Evolutionary conservation across 306 rosid species (phyloP), one percentile per base, ranked within the genome.

Genomic region (Biancaea sappan): DNA sequence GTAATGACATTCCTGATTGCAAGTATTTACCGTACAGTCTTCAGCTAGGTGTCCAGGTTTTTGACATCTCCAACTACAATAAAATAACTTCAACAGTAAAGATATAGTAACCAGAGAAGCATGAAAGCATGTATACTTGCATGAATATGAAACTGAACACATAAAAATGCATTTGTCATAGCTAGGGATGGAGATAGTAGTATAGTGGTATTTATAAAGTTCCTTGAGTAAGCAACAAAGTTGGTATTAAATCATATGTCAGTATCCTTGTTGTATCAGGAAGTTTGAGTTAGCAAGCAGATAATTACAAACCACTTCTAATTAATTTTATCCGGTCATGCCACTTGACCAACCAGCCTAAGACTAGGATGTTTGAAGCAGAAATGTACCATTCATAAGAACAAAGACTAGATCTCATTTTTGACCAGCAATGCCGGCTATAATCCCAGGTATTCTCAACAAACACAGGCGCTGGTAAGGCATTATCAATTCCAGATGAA

Each of bases 41-140:
- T 85, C 92, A 57, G 98, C 92, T 60, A 92, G 87, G 84, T 92
- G 98, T 61, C 96, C 96, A 53, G 96, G 98, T 81, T 83, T 83
- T 58, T 78, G 86, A 74, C 98, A 92, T 84, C 86, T 92, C 96
- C 94, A 92, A 85, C 98, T 92, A 80, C 79, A 78, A 72, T 64
- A 64, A 44, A 75, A 76, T 64, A 83, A 66, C 28, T 19, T 18
- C 66, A 41, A n/a, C 68, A 21, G 60, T 75, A 77, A 79, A 58
- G 12, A 76, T 31, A 50, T 68, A 43, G 57, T 77, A 47, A 79
- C 47, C 66, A 52, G 38, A 83, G 69, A 71, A 52, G 44, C 68
- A 31, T 15, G 22, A 69, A 25, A 19, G 4, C 61, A 22, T 47
- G 34, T 63, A 56, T 31, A 74, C 38, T 56, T 21, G 75, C 22